These are phyloP conservation scores for Microbotryomycetes sp. DNA, from an alignment of 1,284 basidiomycete genomes.

Conservation along the genomic window DNA sequence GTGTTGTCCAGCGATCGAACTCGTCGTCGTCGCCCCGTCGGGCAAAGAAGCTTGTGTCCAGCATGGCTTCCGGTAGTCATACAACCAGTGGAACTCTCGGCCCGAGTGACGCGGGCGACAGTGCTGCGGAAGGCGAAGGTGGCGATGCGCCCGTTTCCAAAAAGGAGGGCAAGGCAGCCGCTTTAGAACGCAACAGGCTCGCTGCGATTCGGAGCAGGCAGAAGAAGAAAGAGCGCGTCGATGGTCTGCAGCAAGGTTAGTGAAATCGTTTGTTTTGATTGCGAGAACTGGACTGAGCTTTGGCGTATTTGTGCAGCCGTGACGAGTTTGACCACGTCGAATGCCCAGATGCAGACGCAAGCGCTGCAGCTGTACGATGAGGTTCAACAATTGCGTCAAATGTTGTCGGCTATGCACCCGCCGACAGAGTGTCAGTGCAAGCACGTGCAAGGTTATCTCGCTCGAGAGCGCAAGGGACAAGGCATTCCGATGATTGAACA, in stretches of 20 bases:
- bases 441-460: conserved; percentile 27
- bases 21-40: no score
- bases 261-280: not conserved
- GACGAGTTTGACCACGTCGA: conserved; percentile 9
- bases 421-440: conserved; percentile 20
- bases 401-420: conserved; percentile 17
- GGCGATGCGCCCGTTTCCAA: conserved; percentile 10
- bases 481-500: conserved; percentile 25
- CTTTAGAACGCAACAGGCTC: conserved; percentile 28
- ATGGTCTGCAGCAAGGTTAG: conserved; percentile 19
- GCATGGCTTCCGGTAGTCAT: no score
- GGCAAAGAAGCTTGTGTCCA: no score
- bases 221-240: conserved; percentile 29
- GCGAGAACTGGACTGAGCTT: no score
- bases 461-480: conserved; percentile 15
- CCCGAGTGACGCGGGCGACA: no score
- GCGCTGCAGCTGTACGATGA: conserved; percentile 20
- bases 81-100: no score
- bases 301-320: conserved; percentile 4
- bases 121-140: no score
- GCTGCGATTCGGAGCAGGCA: conserved; percentile 26
- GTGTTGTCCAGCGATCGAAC: no score
- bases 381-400: conserved; percentile 13
- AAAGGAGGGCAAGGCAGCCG: conserved; percentile 5
- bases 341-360: conserved; percentile 11